phyloP scores from a whole-genome alignment of 2,329 filamentous ascomycete species.

The Fusarium sp. region DNA sequence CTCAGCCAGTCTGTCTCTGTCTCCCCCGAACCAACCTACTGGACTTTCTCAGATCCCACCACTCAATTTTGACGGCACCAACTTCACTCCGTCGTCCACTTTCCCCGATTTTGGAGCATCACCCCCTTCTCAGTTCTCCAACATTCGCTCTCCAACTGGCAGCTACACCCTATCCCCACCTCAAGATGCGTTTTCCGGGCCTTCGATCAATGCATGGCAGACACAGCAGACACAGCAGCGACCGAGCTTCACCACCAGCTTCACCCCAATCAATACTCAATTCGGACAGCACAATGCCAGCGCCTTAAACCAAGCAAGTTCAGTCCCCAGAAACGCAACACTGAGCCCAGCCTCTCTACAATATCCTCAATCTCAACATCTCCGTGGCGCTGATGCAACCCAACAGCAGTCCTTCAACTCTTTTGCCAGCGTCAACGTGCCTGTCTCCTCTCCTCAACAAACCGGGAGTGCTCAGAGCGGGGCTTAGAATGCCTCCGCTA shows the following conservation, averaged over 20 bases:
- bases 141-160: neutral
- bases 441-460: neutral
- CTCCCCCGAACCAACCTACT: neutral
- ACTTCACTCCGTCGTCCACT: neutral
- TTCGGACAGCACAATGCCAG: neutral
- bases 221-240: constrained; percentile 8
- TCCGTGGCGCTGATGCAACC: neutral
- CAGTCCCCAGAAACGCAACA: rapidly evolving
- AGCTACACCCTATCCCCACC: neutral
- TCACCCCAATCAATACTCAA: constrained; percentile 9
- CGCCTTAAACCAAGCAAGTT: neutral
- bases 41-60: neutral
- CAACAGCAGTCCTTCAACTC: neutral
- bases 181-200: neutral
- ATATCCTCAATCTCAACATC: neutral
- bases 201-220: neutral
- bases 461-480: constrained; percentile 1
- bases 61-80: neutral
- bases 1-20: neutral
- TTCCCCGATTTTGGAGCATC: neutral
- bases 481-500: constrained; percentile 19
- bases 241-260: neutral
- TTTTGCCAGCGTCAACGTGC: neutral
- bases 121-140: neutral
- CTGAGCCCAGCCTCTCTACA: neutral